phyloP scores from a whole-genome alignment of 495 filamentous ascomycete species.

The Tuber microsphaerosporum region DNA sequence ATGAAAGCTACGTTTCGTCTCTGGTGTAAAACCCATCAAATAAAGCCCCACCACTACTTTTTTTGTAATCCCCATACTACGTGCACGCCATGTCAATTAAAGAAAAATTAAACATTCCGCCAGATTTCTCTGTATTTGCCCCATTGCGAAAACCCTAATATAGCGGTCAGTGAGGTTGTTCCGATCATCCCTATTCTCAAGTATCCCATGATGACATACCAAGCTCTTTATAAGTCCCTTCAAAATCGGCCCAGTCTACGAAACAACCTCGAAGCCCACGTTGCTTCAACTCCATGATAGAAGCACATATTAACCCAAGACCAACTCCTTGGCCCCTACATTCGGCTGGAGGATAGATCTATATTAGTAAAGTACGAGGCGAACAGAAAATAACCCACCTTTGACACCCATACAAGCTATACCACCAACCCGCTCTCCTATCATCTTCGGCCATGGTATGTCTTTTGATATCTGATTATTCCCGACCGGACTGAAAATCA shows the following conservation, averaged over 20 bases:
- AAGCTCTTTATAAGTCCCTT: conserved; percentile 41
- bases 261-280: conserved; percentile 44
- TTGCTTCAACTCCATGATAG: conserved; percentile 42
- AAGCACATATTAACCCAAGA: conserved; percentile 38
- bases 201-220: conserved; percentile 28
- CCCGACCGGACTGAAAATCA: conserved; percentile 51
- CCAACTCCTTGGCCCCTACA: conserved; percentile 39
- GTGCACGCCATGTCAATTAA: conserved; percentile 5
- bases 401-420: conserved; percentile 56
- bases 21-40: conserved; percentile 6
- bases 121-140: conserved; percentile 46
- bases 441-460: conserved; percentile 54
- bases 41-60: conserved; percentile 2
- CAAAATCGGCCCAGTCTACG: conserved; percentile 42
- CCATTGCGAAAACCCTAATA: conserved; percentile 44
- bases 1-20: conserved; percentile 5
- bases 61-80: conserved; percentile 7
- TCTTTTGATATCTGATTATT: conserved; percentile 52
- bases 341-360: conserved; percentile 18
- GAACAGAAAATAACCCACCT: conserved; percentile 42
- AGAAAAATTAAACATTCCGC: conserved; percentile 37
- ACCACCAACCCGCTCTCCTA: conserved; percentile 53
- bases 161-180: not conserved
- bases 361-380: conserved; percentile 6
- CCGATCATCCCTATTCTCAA: conserved; percentile 26